Percentiles rank a stretch among this genome's conserved stretches.
These are phyloP conservation scores for Cytospora chrysosperma DNA, from an alignment of 2,329 filamentous ascomycete species.

Conservation along the genomic window DNA sequence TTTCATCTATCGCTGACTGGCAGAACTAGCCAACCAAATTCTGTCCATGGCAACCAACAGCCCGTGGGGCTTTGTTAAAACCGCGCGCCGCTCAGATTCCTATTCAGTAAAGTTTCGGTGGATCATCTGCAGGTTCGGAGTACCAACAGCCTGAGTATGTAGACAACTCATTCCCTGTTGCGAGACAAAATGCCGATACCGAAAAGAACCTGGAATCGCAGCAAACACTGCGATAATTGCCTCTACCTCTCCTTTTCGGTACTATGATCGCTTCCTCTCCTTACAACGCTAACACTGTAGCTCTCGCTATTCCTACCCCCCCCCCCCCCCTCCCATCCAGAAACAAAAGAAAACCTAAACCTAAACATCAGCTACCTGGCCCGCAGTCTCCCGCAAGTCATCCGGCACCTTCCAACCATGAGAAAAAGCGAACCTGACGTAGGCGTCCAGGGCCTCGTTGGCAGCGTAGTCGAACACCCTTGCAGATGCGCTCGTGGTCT, in stretches of 20 bases:
- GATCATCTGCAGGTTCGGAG: too few relatives aligned
- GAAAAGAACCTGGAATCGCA: not conserved
- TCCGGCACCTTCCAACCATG: constrained; percentile 75
- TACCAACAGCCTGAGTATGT: too few relatives aligned
- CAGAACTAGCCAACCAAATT: too few relatives aligned
- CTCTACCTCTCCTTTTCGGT: not conserved
- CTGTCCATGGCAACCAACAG: too few relatives aligned
- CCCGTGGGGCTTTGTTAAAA: too few relatives aligned
- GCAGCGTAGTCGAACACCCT: constrained; percentile 58
- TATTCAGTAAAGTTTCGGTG: too few relatives aligned
- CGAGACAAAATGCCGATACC: not conserved
- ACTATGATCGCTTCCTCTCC: not conserved
- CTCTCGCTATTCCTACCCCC: too few relatives aligned
- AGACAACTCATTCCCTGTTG: too few relatives aligned
- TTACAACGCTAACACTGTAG: not conserved
- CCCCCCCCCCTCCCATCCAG: too few relatives aligned
- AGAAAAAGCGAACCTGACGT: constrained; percentile 60
- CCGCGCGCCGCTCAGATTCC: too few relatives aligned
- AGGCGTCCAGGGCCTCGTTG: constrained; percentile 71
- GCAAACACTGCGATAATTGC: not conserved
- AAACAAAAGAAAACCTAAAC: not conserved
- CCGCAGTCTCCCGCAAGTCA: constrained; percentile 54
- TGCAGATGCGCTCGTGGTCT: constrained; percentile 25
- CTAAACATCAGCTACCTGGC: not conserved
- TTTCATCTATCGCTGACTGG: too few relatives aligned